phyloP scores from a whole-genome alignment of 331 rosid species.

The Rosa hybrid region DNA sequence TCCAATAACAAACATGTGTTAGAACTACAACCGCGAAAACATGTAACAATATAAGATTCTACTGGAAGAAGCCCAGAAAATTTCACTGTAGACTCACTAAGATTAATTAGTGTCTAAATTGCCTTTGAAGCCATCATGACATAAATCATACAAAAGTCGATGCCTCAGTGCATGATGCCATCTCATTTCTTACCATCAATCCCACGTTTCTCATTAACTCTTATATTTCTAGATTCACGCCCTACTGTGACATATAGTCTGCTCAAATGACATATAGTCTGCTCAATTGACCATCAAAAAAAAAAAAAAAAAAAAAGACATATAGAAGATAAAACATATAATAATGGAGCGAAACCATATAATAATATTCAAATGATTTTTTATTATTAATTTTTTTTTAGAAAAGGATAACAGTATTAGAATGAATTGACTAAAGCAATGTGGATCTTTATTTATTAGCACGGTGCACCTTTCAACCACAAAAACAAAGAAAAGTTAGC shows the following conservation, averaged over 20 bases:
- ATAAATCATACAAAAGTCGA: neutral
- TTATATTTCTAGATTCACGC: neutral
- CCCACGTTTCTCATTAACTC: neutral
- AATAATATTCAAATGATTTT: too few relatives aligned
- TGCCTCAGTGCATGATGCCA: neutral
- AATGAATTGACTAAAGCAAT: neutral
- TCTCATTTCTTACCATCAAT: neutral
- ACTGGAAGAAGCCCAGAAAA: neutral
- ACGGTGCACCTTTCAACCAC: neutral
- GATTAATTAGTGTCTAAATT: neutral
- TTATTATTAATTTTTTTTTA: too few relatives aligned
- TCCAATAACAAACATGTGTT: neutral
- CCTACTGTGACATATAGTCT: too few relatives aligned
- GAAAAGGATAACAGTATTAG: too few relatives aligned
- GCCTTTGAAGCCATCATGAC: neutral
- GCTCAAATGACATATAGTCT: too few relatives aligned
- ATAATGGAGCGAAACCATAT: neutral
- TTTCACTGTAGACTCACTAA: neutral
- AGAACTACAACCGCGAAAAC: too few relatives aligned
- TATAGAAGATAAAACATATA: too few relatives aligned
- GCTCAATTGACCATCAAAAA: too few relatives aligned
- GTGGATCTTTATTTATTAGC: neutral
- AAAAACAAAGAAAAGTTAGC: too few relatives aligned
- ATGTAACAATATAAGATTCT: neutral
- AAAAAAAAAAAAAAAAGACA: too few relatives aligned